These are phyloP conservation scores for Westerdykella sp. DNA, from an alignment of 2,329 filamentous ascomycete species.

Conservation along the genomic window DNA sequence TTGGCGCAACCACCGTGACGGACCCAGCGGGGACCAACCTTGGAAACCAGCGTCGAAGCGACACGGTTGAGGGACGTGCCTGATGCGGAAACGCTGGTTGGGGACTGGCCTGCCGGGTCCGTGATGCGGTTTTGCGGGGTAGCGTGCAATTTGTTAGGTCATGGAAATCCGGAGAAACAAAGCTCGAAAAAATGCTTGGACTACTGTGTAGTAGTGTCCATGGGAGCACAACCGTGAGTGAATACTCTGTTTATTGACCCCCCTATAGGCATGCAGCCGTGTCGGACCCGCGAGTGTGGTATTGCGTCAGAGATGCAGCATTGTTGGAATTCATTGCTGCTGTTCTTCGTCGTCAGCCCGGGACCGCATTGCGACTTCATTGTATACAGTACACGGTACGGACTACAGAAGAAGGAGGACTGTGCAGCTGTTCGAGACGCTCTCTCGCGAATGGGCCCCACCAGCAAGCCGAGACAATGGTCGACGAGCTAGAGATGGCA, in stretches of 20 bases:
- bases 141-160: constrained; percentile 25
- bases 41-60: neutral
- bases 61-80: neutral
- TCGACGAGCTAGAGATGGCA: too few relatives aligned
- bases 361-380: too few relatives aligned
- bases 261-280: too few relatives aligned
- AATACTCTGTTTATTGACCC: too few relatives aligned
- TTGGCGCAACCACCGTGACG: neutral
- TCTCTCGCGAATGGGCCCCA: too few relatives aligned
- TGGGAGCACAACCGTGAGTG: neutral
- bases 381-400: too few relatives aligned
- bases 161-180: constrained; percentile 16
- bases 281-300: neutral
- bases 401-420: too few relatives aligned
- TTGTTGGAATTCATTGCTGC: neutral
- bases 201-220: neutral
- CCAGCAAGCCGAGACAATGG: too few relatives aligned
- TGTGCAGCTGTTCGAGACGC: too few relatives aligned
- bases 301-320: neutral
- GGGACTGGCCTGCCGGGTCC: neutral
- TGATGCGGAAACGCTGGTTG: neutral
- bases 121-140: constrained; percentile 27
- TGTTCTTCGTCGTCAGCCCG: neutral
- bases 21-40: neutral
- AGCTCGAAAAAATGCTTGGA: neutral